Evolutionary conservation across 345 rosid species (phyloP).

Genomic region (Mallotus nudiflorus): DNA sequence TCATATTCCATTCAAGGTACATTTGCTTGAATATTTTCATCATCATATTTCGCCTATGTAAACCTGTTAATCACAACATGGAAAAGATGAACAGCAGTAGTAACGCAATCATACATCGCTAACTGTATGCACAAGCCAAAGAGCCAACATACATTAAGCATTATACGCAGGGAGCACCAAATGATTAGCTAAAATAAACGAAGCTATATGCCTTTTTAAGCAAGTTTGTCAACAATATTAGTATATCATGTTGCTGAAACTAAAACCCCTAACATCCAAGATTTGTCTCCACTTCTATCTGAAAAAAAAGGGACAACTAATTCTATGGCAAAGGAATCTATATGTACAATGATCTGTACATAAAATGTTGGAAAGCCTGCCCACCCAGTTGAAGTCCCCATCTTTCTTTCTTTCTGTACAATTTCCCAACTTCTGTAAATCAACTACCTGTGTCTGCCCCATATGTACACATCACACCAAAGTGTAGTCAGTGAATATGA

Average conservation of each 20-base stretch:
- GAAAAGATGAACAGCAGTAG: no score
- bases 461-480: slow-evolving; percentile 25
- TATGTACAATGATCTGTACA: slow-evolving; percentile 27
- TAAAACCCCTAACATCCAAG: not conserved
- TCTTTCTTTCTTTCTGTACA: slow-evolving; percentile 24
- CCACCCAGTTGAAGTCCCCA: slow-evolving; percentile 15
- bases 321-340: slow-evolving; percentile 12
- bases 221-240: slow-evolving; percentile 4
- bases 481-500: not conserved
- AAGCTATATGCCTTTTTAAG: not conserved
- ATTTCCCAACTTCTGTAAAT: slow-evolving; percentile 17
- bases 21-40: no score
- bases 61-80: no score
- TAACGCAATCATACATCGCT: no score
- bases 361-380: slow-evolving; percentile 7
- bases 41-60: no score
- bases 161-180: not conserved
- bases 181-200: not conserved
- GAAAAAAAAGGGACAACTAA: not conserved
- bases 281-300: not conserved
- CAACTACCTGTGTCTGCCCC: slow-evolving; percentile 13
- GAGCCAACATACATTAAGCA: not conserved
- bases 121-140: not conserved
- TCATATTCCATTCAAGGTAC: no score
- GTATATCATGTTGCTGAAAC: not conserved